Base-by-base conservation (phyloP, 2,329 filamentous ascomycete genomes). In the Cercospora brassicicola region DNA sequence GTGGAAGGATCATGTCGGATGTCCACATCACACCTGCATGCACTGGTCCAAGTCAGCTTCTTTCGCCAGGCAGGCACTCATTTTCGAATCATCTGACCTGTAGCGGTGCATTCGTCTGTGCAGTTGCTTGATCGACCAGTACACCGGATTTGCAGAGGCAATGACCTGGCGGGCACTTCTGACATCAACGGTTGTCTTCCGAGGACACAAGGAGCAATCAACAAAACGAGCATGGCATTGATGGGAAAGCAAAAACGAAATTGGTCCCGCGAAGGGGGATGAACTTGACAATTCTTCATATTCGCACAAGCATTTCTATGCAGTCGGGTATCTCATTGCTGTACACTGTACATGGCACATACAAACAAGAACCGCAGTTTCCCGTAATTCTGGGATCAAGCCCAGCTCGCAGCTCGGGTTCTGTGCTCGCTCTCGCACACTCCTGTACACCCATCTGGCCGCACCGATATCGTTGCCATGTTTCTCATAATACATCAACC, bases 401-500 rank as follows among this genome's bases (percentile, higher is more conserved):
- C 26, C 10, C 26, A 23, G 48, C 20, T 23, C 48, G 18, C 31
- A 36, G n/a, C 55, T 57, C 28, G 30, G 28, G 6, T 18, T 20
- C 18, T 8, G 10, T 33, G 23, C 8, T 20, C 23, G 20, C 20
- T 55, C 48, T 55, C 23, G 48, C 23, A 28, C 13, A 55, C 5
- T 9, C 13, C 48, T n/a, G 48, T 30, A 26, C 48, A 55, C 23
- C 55, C 23, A 33, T 36, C n/a, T 20, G n/a, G 10, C 31, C 31
- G 3, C 55, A 18, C 11, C 30, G 20, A 11, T 23, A 20, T 59
- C 28, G 9, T 33, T 36, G 55, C 31, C 55, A 23, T 59, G 55
- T 59, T 36, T 59, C 55, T 59, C 55, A 36, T 59, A 3, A 59
- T 59, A 33, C 55, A 36, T 59, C 55, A 59, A 9, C 55, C 55